Evolutionary conservation across 2,329 filamentous ascomycete species (phyloP).

Genomic region (Colletotrichum lini): DNA sequence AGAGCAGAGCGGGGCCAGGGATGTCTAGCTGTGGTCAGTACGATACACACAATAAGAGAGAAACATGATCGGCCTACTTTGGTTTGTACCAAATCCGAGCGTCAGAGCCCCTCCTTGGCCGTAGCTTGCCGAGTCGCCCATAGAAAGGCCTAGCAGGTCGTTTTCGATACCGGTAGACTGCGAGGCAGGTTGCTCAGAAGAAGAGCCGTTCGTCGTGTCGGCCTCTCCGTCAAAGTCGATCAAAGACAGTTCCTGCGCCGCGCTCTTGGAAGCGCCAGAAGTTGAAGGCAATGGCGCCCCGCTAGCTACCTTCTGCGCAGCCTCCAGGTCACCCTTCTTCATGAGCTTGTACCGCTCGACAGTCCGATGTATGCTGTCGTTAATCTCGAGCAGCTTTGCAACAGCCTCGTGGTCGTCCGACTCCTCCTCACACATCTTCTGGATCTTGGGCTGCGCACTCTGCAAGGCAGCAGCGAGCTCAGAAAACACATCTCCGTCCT

Average conservation of each 20-base stretch:
- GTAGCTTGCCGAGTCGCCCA: slow-evolving; percentile 77
- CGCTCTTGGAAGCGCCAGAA: slow-evolving; percentile 65
- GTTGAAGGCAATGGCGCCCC: slow-evolving; percentile 69
- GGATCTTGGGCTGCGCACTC: slow-evolving; percentile 97
- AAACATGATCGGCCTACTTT: slow-evolving; percentile 64
- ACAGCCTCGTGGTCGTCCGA: slow-evolving; percentile 97
- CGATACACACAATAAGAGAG: not conserved
- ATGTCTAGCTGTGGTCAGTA: slow-evolving; percentile 64
- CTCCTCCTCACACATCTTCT: slow-evolving; percentile 99
- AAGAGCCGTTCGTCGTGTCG: slow-evolving; percentile 62
- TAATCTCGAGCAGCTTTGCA: slow-evolving; percentile 94
- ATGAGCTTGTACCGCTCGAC: slow-evolving; percentile 95
- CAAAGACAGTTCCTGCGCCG: slow-evolving; percentile 83
- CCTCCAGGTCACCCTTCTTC: slow-evolving; percentile 94
- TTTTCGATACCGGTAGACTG: slow-evolving; percentile 83
- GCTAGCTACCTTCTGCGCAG: slow-evolving; percentile 84
- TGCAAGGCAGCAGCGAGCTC: slow-evolving; percentile 91
- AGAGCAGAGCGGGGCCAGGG: slow-evolving; percentile 75
- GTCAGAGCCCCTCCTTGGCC: slow-evolving; percentile 86
- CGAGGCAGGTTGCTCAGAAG: slow-evolving; percentile 53
- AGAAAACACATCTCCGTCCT: slow-evolving; percentile 77
- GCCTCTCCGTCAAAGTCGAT: slow-evolving; percentile 88
- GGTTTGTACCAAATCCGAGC: slow-evolving; percentile 81
- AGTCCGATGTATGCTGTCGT: slow-evolving; percentile 98
- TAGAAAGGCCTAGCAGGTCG: slow-evolving; percentile 89